Base-by-base conservation (phyloP, 306 rosid genomes). In the Begonia masoniana region DNA sequence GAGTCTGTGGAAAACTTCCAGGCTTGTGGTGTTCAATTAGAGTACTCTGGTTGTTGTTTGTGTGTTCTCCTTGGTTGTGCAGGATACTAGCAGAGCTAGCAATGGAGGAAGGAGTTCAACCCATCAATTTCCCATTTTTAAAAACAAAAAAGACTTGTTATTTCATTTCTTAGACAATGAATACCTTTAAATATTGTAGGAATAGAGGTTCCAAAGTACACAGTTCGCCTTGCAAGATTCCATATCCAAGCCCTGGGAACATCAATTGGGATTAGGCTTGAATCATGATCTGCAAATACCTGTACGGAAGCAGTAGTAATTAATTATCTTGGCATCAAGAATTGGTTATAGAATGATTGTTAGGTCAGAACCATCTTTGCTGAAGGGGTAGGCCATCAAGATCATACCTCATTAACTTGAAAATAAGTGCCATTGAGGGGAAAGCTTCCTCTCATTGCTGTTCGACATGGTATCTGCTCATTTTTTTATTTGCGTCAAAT, bases 341-440 rank as follows among this genome's bases (percentile, higher is more conserved):
- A 31, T 31, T 31, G 39, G 39, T 5, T 31, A 31, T 31, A 31
- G 39, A 31, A 31, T 31, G 39, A 31, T 31, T 7, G 39, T 5
- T 31, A 4, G 39, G 39, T 31, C 39, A 31, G 7, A 31, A 31
- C 39, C 39, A 31, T 26, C 7, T 31, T 31, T 31, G 39, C 39
- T 31, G 39, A 56, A 63, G 64, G 45, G 43, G 52, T 13, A 56
- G 24, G 62, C 55, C 57, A 39, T 31, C 15, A 70, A 63, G 43
- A 47, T 62, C 61, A 66, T 57, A 89, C 97, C 97, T 89, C 95
- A 55, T 89, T 89, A 64, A 89, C 97, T 71, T 89, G 95, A 71
- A 89, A 89, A 72, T 89, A 89, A 52, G 97, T 89, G 54, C 97
- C 97, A 35, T 89, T 89, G 43, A 89, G 83, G 12, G 97, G 97